Evolutionary conservation across 345 rosid species (phyloP), one percentile per base, ranked within the genome.

Genomic region (Corymbia maculata): DNA sequence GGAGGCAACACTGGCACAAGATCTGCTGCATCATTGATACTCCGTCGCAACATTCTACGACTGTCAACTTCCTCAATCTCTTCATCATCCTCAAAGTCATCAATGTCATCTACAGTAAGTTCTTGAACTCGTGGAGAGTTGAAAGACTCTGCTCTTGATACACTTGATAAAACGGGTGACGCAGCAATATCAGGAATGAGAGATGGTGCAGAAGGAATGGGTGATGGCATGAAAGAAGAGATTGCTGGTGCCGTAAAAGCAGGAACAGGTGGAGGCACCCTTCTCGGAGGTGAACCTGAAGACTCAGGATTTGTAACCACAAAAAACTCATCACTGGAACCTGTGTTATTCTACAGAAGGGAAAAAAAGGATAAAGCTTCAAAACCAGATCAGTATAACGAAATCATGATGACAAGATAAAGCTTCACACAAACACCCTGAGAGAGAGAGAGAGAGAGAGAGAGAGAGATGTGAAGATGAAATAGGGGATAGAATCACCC

Each of bases 81-180:
- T 88, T 93, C 97, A 86, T 96, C 99, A 52, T 95, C 97, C 89
- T 96, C 98, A 93, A 96, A 97, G 94, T 97, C 99, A 52, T 98
- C 99, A 93, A 98, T 98, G 92, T 98, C 99, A 93, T 98, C 99
- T 86, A 98, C 98, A 87, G 99, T 96, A 86, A 98, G 95, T 91
- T 98, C 99, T 88, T 91, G 95, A 85, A 87, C 97, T 89, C 85
- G 94, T 30, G 93, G 87, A 86, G 99, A 97, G 92, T 93, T 93
- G 90, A 96, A 90, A 88, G 99, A 98, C 44, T 93, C 98, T 52
- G 98, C 94, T 87, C 93, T 94, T 90, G 92, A 89, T 52, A 89
- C 88, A 86, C 94, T 91, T 59, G 97, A 93, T 88, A 89, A 86
- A 87, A 86, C 85, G 42, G 95, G 94, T 32, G 96, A 94, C 64